Evolutionary conservation across 306 rosid genomes (phyloP).

Genomic region (Pyrus bretschneideri): DNA sequence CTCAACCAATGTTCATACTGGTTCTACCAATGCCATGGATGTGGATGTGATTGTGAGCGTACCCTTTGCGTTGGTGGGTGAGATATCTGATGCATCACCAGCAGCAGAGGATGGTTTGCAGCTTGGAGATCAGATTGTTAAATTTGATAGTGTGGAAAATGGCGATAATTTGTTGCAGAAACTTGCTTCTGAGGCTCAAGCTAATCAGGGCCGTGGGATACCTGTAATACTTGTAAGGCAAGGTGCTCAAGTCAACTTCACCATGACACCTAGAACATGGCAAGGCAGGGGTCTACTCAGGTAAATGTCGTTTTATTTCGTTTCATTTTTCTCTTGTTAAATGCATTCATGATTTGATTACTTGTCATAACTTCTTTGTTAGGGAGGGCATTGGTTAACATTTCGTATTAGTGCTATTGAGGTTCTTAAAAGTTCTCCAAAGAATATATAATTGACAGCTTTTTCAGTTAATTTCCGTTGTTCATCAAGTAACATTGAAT

Average conservation of each 20-base stretch:
- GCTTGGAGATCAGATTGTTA: slow-evolving; percentile 86
- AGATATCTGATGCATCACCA: slow-evolving; percentile 78
- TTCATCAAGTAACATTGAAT: no score
- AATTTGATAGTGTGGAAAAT: slow-evolving; percentile 73
- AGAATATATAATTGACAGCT: not conserved
- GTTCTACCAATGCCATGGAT: slow-evolving; percentile 27
- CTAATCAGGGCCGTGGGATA: slow-evolving; percentile 42
- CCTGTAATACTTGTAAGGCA: slow-evolving; percentile 64
- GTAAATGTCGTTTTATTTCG: slow-evolving; percentile 36
- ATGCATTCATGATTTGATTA: not conserved
- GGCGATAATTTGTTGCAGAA: slow-evolving; percentile 65
- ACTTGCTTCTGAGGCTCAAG: slow-evolving; percentile 70
- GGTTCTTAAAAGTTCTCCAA: not conserved
- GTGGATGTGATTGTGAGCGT: slow-evolving; percentile 45
- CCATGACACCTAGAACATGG: slow-evolving; percentile 83
- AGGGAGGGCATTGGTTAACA: not conserved
- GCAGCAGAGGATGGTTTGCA: slow-evolving; percentile 86
- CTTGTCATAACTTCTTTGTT: not conserved
- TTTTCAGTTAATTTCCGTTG: no score
- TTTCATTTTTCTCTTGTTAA: not conserved
- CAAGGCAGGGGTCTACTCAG: slow-evolving; percentile 90
- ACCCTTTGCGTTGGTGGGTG: slow-evolving; percentile 88
- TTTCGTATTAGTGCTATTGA: not conserved
- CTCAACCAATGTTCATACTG: slow-evolving; percentile 28
- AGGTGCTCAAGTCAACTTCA: slow-evolving; percentile 58